These are phyloP conservation scores for Apiospora malaysiana DNA, from an alignment of 2,329 filamentous ascomycete genomes.

Conservation along the genomic window DNA sequence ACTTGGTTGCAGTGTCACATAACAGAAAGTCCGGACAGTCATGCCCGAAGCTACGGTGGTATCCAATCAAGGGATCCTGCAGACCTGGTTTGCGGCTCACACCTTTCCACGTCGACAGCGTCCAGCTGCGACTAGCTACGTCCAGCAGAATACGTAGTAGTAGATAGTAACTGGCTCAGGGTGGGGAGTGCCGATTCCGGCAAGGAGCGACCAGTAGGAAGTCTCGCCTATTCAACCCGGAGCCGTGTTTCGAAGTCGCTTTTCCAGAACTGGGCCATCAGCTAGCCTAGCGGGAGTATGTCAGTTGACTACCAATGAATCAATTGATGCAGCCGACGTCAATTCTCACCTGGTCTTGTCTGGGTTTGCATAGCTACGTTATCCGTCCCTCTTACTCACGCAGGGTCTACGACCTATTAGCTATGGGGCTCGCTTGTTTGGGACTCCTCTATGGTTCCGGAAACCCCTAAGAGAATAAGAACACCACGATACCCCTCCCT, in stretches of 20 bases:
- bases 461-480: neutral
- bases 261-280: neutral
- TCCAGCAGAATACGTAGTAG: neutral
- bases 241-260: neutral
- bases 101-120: slow-evolving; percentile 20
- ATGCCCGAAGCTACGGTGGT: neutral
- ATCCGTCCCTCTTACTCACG: neutral
- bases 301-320: slow-evolving; percentile 9
- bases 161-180: slow-evolving; percentile 5
- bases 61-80: neutral
- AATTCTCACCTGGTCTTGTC: neutral
- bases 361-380: neutral
- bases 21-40: neutral
- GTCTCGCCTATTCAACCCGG: neutral
- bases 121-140: neutral
- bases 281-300: slow-evolving; percentile 2
- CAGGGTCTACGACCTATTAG: neutral
- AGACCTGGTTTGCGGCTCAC: slow-evolving; percentile 11
- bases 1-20: neutral
- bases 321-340: slow-evolving; percentile 19
- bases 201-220: slow-evolving; percentile 10
- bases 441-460: neutral
- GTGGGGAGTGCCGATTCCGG: slow-evolving; percentile 20
- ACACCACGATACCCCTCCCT: neutral
- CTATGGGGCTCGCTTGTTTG: neutral